Base-by-base conservation (phyloP, 306 rosid genomes). In the Casuarina cunninghamiana region DNA sequence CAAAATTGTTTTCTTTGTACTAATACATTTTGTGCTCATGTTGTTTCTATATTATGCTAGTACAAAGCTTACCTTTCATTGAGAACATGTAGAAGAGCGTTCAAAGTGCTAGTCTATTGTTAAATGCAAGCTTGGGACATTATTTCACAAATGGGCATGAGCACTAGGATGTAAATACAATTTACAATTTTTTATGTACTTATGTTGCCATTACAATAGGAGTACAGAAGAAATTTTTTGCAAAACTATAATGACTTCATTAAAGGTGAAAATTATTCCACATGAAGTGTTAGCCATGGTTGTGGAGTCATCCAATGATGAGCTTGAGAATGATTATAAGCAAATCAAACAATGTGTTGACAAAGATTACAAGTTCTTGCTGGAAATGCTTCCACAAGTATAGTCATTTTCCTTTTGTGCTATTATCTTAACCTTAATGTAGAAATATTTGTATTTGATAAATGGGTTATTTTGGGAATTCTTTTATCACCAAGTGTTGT, bases 31-130 rank as follows among this genome's bases (percentile, higher is more conserved):
- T 75, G 80, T 92, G 91, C 92, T 90, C 88, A 90, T 87, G 86
- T 82, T 80, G 81, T 85, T 83, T 88, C 85, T 88, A 86, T 78
- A 83, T 91, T 86, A 86, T 93, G 96, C 93, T 91, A 92, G 95
- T 95, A 88, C 99, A 26, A 26, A 26, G 32, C 32, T 26, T 26
- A 77, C 94, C 99, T 81, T 95, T 95, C 86, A 91, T 95, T 85
- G 97, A 91, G 86, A 95, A 95, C 85, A 93, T 95, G 97, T 97
- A 93, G 87, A 93, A 93, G 88, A 91, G 99, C 85, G 87, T 93
- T 87, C 97, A 95, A 75, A 83, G 93, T 87, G 99, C 97, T 77
- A 91, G 97, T 94, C 83, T 86, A 48, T 76, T 88, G 75, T 84
- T 95, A 83, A 96, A 93, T 87, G 97, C 97, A 73, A 95, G 96